phyloP scores from a whole-genome alignment of 176 grass and related monocot species.

The Alopecurus myosuroides region DNA sequence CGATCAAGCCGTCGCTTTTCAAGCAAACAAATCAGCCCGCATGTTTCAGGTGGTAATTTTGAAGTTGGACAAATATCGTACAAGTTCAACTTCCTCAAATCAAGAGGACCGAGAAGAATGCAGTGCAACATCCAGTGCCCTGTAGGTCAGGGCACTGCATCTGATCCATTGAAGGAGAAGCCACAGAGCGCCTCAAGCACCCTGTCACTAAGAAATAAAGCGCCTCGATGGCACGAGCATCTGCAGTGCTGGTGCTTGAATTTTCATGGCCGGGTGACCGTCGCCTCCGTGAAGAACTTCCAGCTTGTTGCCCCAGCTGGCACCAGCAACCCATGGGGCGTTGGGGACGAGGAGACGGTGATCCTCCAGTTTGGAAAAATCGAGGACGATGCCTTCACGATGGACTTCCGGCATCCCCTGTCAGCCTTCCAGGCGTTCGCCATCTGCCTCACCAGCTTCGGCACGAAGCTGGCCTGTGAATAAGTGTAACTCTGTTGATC shows the following conservation, averaged over 20 bases:
- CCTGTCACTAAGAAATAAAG: constrained; percentile 79
- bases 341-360: constrained; percentile 74
- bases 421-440: constrained; percentile 95
- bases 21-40: constrained; percentile 83
- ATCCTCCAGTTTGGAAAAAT: constrained; percentile 95
- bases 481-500: constrained; percentile 22
- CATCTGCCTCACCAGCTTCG: constrained; percentile 94
- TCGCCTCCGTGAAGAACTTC: constrained; percentile 94
- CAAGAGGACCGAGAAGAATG: constrained; percentile 91
- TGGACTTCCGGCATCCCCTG: constrained; percentile 91
- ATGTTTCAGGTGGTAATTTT: constrained; percentile 59
- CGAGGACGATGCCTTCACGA: constrained; percentile 73
- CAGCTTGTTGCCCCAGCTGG: constrained; percentile 58
- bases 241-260: constrained; percentile 98
- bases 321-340: constrained; percentile 22
- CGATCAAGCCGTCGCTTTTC: constrained; percentile 62
- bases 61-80: constrained; percentile 70
- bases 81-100: constrained; percentile 94
- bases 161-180: constrained; percentile 28
- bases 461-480: constrained; percentile 97
- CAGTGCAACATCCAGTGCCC: constrained; percentile 78
- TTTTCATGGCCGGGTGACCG: constrained; percentile 83
- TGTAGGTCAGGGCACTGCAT: background rate
- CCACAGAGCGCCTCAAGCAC: background rate
- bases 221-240: constrained; percentile 89